These are phyloP conservation scores for Cephaloascus fragrans DNA, from an alignment of 805 yeast species.

Conservation along the genomic window DNA sequence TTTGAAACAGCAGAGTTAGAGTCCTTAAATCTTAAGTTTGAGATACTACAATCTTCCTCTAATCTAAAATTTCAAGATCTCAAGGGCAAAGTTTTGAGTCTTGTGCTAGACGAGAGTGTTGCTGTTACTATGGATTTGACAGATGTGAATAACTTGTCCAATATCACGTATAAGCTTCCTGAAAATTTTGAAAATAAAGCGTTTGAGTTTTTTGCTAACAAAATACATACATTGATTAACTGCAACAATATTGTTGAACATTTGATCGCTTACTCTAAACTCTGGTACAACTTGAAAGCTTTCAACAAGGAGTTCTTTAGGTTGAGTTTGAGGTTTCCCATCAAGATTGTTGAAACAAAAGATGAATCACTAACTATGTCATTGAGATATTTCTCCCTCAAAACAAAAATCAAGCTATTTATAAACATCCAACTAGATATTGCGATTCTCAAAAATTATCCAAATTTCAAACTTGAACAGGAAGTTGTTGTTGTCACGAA, in stretches of 20 bases:
- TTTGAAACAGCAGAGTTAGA: constrained; percentile 13
- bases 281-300: constrained; percentile 10
- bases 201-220: not conserved
- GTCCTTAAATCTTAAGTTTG: constrained; percentile 11
- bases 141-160: not conserved
- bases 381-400: not conserved
- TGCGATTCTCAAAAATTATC: not conserved
- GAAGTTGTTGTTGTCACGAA: not conserved
- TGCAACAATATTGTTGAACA: constrained; percentile 8
- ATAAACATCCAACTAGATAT: no score
- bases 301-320: constrained; percentile 21
- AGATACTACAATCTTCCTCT: constrained; percentile 16
- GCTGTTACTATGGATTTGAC: not conserved
- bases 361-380: not conserved
- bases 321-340: constrained; percentile 18
- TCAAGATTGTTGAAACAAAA: constrained; percentile 5
- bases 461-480: not conserved
- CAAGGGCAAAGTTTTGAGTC: constrained; percentile 5
- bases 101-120: constrained; percentile 6
- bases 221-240: not conserved
- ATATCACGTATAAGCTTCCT: not conserved
- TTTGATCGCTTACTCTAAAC: constrained; percentile 8
- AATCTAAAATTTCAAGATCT: constrained; percentile 11
- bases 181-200: not conserved
- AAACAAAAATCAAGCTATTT: not conserved